These are phyloP conservation scores for Chlorella sp. DNA, from an alignment of 139 green algal genomes.

Conservation along the genomic window DNA sequence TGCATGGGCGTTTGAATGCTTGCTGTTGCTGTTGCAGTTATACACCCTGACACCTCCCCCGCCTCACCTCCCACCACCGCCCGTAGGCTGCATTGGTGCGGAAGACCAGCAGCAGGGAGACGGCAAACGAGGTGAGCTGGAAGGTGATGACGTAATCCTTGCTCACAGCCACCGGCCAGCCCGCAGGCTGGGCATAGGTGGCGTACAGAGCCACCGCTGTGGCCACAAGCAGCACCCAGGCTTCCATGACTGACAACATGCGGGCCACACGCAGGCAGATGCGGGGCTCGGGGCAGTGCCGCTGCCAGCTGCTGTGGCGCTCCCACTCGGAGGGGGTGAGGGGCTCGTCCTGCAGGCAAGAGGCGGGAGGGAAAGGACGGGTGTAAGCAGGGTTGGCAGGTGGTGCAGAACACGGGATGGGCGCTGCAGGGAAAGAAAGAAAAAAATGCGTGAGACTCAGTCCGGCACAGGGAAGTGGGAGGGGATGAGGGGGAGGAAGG, in stretches of 20 bases:
- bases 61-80: conserved; percentile 60
- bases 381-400: neutral
- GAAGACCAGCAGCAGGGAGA: conserved; percentile 65
- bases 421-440: too few relatives aligned
- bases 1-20: too few relatives aligned
- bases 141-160: conserved; percentile 34
- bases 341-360: conserved; percentile 6
- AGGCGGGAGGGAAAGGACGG: neutral
- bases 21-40: too few relatives aligned
- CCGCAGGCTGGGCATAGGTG: neutral
- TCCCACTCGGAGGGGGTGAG: conserved; percentile 24
- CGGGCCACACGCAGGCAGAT: conserved; percentile 29
- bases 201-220: conserved; percentile 5
- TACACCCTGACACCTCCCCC: too few relatives aligned
- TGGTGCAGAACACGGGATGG: neutral
- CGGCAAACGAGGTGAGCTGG: conserved; percentile 46
- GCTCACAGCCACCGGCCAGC: neutral
- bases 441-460: too few relatives aligned
- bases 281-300: conserved; percentile 37
- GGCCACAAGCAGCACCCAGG: conserved; percentile 13
- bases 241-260: conserved; percentile 13
- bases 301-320: conserved; percentile 31
- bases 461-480: too few relatives aligned
- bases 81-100: conserved; percentile 57
- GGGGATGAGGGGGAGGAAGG: too few relatives aligned